Conservation (phyloP, 345 rosid genomes). For the Excoecaria cochinchinensis region DNA sequence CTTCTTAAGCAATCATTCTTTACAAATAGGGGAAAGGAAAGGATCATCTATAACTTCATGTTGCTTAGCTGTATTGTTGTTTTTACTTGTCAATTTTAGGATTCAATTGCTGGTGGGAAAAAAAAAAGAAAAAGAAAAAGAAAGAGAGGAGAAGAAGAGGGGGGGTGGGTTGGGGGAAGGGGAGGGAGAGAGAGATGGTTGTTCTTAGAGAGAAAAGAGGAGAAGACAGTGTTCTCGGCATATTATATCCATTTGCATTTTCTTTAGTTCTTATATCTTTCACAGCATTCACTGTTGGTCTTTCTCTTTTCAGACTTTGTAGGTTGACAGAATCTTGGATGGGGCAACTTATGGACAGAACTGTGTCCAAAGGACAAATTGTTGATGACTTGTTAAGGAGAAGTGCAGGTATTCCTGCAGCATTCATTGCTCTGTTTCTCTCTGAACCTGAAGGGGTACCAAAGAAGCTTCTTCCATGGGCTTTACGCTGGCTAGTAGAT, state of each 20-base stretch:
- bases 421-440: conserved; percentile 86
- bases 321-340: conserved; percentile 89
- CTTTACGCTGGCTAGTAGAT: conserved; percentile 81
- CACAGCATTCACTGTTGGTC: not conserved
- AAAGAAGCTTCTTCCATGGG: conserved; percentile 87
- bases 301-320: conserved; percentile 62
- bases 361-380: conserved; percentile 77
- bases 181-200: no score
- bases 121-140: no score
- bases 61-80: not conserved
- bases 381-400: conserved; percentile 93
- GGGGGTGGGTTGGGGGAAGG: no score
- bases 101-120: not conserved
- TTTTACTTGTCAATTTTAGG: not conserved
- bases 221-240: not conserved
- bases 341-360: conserved; percentile 93
- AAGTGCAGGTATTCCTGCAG: conserved; percentile 99
- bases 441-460: conserved; percentile 95
- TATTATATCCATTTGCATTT: not conserved
- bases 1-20: not conserved
- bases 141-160: no score
- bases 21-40: not conserved
- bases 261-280: not conserved
- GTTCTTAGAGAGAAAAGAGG: not conserved
- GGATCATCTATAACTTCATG: not conserved